Base-by-base conservation (phyloP, 2,329 filamentous ascomycete genomes). In the Lachnellula hyalina region DNA sequence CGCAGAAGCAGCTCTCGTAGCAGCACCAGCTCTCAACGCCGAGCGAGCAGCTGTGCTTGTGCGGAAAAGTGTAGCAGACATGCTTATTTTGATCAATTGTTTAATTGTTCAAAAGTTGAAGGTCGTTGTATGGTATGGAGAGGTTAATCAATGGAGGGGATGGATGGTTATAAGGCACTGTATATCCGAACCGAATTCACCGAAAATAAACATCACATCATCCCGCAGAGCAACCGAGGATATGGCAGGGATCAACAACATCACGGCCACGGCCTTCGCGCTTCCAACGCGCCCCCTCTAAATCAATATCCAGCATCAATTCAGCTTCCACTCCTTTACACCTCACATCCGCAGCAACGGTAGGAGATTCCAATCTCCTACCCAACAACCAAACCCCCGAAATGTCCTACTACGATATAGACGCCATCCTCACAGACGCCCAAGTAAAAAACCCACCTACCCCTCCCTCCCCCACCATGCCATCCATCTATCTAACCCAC, bases 401-500 rank as follows among this genome's bases (percentile, higher is more conserved):
- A 53, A 81, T 86, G 83, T 89, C 87, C 38, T 95, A 95, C 77
- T 95, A 94, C 77, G 86, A 91, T 70, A 82, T 93, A 55, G 86
- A 92, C 65, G 81, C 87, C 58, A 94, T 95, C 74, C 80, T 94
- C 45, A 94, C 90, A 9, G 89, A 94, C 70, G 85, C 89, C 49
- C 90, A 92, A 75, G 86, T 87, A 76, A 46, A 59, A 60, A 38
- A 54, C 51, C 53, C n/a, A 19, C 35, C 32, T 32, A 45, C 47
- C 47, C 56, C 53, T 48, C 35, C 28, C 4, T 21, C 49, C 17
- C 11, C 49, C 49, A 52, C 57, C 36, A 62, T 15, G 45, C 19
- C 35, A 53, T 49, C 54, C 47, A 23, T 14, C 48, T 40, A 40
- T 28, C 4, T 15, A 15, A 49, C 58, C 49, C 25, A 48, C 62